Conservation (phyloP, 225 moss, liverwort and hornwort genomes). For the Polytrichum commune region DNA sequence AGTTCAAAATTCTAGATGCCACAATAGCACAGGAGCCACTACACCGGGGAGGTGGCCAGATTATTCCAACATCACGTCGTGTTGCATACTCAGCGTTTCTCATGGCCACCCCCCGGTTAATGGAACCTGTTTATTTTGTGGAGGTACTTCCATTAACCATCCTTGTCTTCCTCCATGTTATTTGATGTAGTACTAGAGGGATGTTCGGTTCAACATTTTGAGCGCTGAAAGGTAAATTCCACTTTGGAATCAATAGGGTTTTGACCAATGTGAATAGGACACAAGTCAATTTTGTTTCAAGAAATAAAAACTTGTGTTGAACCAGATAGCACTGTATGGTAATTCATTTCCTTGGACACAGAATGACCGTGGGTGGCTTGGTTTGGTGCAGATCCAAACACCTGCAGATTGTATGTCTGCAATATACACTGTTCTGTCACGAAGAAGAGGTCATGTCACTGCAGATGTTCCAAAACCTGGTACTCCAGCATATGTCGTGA, state of each 20-base stretch:
- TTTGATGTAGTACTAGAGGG: not conserved
- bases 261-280: too few relatives aligned
- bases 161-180: not conserved
- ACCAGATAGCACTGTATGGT: too few relatives aligned
- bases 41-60: conserved; percentile 97
- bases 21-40: conserved; percentile 92
- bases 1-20: conserved; percentile 96
- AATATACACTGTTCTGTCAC: conserved; percentile 93
- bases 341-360: too few relatives aligned
- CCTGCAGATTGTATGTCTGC: conserved; percentile 99
- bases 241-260: too few relatives aligned
- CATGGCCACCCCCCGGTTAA: conserved; percentile 94
- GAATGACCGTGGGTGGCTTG: not conserved
- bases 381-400: conserved; percentile 83
- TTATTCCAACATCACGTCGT: conserved; percentile 96
- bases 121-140: conserved; percentile 98
- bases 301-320: too few relatives aligned
- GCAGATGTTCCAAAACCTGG: conserved; percentile 99
- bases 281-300: not conserved
- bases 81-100: conserved; percentile 99
- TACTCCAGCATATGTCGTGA: conserved; percentile 94
- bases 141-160: conserved; percentile 50
- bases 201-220: too few relatives aligned
- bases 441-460: conserved; percentile 96
- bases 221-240: too few relatives aligned